Conservation (phyloP, 164 flowering plant genomes). For the Liquidambar formosana region DNA sequence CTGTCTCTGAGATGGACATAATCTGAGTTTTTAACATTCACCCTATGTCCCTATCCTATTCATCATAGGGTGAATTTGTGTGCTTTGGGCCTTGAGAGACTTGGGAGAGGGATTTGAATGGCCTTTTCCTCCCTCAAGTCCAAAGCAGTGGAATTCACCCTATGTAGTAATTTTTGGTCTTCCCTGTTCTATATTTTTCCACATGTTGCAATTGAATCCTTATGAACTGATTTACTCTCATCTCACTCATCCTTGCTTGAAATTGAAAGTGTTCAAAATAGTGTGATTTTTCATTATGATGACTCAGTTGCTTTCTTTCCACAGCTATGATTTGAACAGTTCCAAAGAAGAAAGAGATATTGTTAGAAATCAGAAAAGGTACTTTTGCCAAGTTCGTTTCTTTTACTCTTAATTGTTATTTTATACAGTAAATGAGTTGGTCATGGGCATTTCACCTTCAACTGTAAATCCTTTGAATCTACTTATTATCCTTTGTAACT, state of each 20-base stretch:
- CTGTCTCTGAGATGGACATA: neutral
- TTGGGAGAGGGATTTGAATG: neutral
- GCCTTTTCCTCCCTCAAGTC: neutral
- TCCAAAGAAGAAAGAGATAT: slow-evolving; percentile 59
- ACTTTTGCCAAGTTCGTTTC: neutral
- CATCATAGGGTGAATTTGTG: neutral
- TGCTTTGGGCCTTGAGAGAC: neutral
- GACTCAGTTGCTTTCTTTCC: slow-evolving; percentile 4
- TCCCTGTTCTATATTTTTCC: neutral
- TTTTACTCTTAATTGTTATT: neutral
- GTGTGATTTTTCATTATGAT: neutral
- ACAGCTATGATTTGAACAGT: slow-evolving; percentile 65
- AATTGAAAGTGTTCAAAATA: neutral
- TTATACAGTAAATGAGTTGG: neutral
- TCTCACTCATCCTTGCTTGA: neutral
- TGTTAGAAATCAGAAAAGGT: slow-evolving; percentile 49
- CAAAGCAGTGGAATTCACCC: neutral
- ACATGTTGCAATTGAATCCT: neutral
- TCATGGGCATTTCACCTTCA: neutral
- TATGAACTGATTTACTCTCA: neutral
- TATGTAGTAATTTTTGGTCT: neutral
- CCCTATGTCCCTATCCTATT: neutral
- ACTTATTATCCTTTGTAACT: neutral
- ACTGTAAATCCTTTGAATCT: neutral
- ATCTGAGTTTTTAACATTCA: neutral